A percentile compares a stretch with the other conserved stretches of the same genome.
Evolutionary conservation across 352 stramenopile genomes (phyloP).

Genomic region (Chrysophaeum taylorii): DNA sequence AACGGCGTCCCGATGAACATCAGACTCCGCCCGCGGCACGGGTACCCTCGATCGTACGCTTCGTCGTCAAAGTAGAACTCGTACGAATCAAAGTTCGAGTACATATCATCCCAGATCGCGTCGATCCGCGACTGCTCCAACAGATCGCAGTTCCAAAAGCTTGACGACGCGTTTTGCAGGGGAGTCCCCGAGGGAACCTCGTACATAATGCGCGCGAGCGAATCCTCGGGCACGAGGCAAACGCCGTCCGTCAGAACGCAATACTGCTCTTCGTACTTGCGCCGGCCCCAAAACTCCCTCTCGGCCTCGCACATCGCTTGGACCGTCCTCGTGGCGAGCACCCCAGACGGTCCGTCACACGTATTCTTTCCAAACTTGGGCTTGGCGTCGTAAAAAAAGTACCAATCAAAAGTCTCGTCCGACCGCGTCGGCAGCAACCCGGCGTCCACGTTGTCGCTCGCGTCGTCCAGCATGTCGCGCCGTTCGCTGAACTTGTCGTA

Average conservation of each 20-base stretch:
- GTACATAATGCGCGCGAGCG: neutral
- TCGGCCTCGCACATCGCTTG: slow-evolving; percentile 20
- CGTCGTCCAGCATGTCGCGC: slow-evolving; percentile 3
- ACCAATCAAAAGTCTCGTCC: slow-evolving; percentile 16
- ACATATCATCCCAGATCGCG: neutral
- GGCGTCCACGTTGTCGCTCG: slow-evolving; percentile 1
- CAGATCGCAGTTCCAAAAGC: slow-evolving; percentile 16
- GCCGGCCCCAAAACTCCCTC: neutral
- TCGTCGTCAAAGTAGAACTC: slow-evolving; percentile 19
- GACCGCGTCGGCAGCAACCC: neutral
- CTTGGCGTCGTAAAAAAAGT: slow-evolving; percentile 22
- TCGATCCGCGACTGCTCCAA: slow-evolving; percentile 14
- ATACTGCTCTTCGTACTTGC: neutral
- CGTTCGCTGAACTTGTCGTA: neutral
- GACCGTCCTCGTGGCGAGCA: slow-evolving; percentile 3
- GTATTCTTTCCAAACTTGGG: neutral
- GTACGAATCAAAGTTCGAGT: neutral
- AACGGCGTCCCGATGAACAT: neutral
- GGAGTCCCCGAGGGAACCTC: neutral
- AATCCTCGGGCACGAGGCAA: neutral
- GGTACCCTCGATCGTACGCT: neutral
- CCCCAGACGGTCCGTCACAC: neutral
- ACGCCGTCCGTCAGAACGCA: neutral
- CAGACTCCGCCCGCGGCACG: slow-evolving; percentile 2
- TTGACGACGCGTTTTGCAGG: neutral